phyloP scores from a whole-genome alignment of 164 flowering plant genomes.

The Malania oleifera region DNA sequence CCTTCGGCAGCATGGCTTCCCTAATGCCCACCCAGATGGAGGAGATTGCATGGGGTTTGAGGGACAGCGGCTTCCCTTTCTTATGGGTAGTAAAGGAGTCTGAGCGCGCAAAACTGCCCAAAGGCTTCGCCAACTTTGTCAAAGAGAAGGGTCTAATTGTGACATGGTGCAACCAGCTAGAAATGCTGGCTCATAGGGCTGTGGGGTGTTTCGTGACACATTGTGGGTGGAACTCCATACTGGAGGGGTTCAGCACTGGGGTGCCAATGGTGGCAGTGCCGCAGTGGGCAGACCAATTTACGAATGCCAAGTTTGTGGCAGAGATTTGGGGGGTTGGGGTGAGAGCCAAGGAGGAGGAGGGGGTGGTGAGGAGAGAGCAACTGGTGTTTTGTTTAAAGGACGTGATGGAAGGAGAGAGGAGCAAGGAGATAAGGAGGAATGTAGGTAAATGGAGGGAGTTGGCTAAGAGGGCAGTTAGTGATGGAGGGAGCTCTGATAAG shows the following conservation, averaged over 20 bases:
- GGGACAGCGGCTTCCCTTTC: slow-evolving; percentile 19
- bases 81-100: slow-evolving; percentile 41
- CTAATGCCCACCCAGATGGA: slow-evolving; percentile 25
- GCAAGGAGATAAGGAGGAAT: slow-evolving; percentile 26
- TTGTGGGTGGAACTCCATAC: slow-evolving; percentile 50
- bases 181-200: slow-evolving; percentile 29
- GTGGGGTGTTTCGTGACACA: slow-evolving; percentile 42
- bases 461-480: slow-evolving; percentile 29
- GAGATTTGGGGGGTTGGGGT: slow-evolving; percentile 44
- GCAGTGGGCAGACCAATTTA: slow-evolving; percentile 41
- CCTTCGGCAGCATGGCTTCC: slow-evolving; percentile 49
- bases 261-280: slow-evolving; percentile 50
- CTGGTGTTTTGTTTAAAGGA: slow-evolving; percentile 25
- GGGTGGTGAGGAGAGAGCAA: slow-evolving; percentile 38
- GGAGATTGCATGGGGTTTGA: slow-evolving; percentile 33
- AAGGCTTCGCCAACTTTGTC: slow-evolving; percentile 16
- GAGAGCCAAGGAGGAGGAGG: slow-evolving; percentile 32
- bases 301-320: slow-evolving; percentile 38
- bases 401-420: slow-evolving; percentile 34
- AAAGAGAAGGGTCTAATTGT: slow-evolving; percentile 28
- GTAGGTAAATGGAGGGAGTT: slow-evolving; percentile 27
- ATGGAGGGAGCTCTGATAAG: slow-evolving; percentile 43
- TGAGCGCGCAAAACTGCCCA: slow-evolving; percentile 21
- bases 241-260: slow-evolving; percentile 44
- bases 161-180: slow-evolving; percentile 40